A percentile compares a stretch with the other conserved stretches of the same genome.
These are phyloP conservation scores for Colletotrichum tamarilloi DNA, from an alignment of 2,329 filamentous ascomycete genomes.

Conservation along the genomic window DNA sequence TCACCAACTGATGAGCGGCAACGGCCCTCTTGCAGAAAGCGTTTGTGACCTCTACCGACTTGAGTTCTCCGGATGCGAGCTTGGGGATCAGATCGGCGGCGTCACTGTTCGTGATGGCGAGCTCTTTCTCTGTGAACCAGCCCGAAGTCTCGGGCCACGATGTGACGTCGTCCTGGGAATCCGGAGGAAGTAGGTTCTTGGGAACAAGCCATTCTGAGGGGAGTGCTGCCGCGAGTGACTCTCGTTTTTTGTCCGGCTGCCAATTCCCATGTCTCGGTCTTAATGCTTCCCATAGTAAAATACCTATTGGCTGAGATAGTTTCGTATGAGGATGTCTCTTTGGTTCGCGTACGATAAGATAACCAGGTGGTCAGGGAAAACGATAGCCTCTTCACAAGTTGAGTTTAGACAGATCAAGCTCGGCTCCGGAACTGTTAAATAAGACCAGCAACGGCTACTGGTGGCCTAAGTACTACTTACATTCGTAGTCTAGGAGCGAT, in stretches of 20 bases:
- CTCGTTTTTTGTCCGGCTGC: conserved; percentile 56
- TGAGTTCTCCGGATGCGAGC: conserved; percentile 50
- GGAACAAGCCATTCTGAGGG: conserved; percentile 69
- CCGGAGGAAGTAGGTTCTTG: conserved; percentile 61
- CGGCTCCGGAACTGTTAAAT: conserved; percentile 22
- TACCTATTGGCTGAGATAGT: neutral
- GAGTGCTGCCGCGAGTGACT: conserved; percentile 58
- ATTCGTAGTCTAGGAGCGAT: neutral
- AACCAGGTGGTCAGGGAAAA: neutral
- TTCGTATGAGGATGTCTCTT: neutral
- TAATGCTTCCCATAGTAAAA: conserved; percentile 24
- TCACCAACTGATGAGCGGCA: conserved; percentile 47
- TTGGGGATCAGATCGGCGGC: conserved; percentile 47
- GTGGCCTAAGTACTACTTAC: neutral
- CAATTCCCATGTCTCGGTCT: conserved; percentile 50
- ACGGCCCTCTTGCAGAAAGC: conserved; percentile 65
- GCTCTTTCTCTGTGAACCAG: conserved; percentile 63
- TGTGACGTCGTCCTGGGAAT: conserved; percentile 66
- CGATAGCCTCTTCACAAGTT: neutral
- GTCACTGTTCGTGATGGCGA: conserved; percentile 49
- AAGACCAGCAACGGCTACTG: neutral
- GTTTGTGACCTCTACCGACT: conserved; percentile 56
- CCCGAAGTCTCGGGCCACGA: conserved; percentile 66
- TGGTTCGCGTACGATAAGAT: neutral
- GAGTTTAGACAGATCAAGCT: no score